phyloP scores from a whole-genome alignment of 2,329 filamentous ascomycete genomes.

The Aphanoascus verrucosus region DNA sequence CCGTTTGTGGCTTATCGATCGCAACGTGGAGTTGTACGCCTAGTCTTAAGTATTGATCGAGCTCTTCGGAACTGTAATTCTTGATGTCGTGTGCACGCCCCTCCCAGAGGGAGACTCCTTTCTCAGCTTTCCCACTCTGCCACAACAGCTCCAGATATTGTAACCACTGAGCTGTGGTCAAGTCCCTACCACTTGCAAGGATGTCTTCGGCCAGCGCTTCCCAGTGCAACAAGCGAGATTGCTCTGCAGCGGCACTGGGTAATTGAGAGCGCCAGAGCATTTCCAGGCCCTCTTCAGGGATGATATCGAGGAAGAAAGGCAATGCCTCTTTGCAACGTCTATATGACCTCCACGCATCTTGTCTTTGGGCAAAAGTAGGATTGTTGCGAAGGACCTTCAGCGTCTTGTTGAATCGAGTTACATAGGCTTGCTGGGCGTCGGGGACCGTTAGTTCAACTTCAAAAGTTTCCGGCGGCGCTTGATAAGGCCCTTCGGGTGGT shows the following conservation, averaged over 20 bases:
- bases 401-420: slow-evolving; percentile 32
- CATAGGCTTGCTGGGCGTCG: slow-evolving; percentile 29
- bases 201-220: slow-evolving; percentile 56
- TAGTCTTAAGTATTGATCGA: slow-evolving; percentile 36
- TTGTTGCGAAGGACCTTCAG: slow-evolving; percentile 26
- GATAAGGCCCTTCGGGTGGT: slow-evolving; percentile 16
- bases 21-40: slow-evolving; percentile 44
- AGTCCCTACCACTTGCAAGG: slow-evolving; percentile 44
- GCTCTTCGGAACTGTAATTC: slow-evolving; percentile 26
- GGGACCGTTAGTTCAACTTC: slow-evolving; percentile 28
- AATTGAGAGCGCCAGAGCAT: slow-evolving; percentile 53
- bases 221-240: slow-evolving; percentile 41
- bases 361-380: slow-evolving; percentile 23
- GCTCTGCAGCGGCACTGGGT: slow-evolving; percentile 36
- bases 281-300: slow-evolving; percentile 54
- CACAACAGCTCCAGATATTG: slow-evolving; percentile 60
- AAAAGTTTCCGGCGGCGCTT: slow-evolving; percentile 19
- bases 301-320: slow-evolving; percentile 40
- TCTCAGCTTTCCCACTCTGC: slow-evolving; percentile 48
- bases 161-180: slow-evolving; percentile 51
- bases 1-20: slow-evolving; percentile 37
- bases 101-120: slow-evolving; percentile 56
- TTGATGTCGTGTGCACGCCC: slow-evolving; percentile 46
- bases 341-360: slow-evolving; percentile 42
- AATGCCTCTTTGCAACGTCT: slow-evolving; percentile 40